Evolutionary conservation across 768 basidiomycete species (phyloP).

Genomic region (Pulveroboletus frians): DNA sequence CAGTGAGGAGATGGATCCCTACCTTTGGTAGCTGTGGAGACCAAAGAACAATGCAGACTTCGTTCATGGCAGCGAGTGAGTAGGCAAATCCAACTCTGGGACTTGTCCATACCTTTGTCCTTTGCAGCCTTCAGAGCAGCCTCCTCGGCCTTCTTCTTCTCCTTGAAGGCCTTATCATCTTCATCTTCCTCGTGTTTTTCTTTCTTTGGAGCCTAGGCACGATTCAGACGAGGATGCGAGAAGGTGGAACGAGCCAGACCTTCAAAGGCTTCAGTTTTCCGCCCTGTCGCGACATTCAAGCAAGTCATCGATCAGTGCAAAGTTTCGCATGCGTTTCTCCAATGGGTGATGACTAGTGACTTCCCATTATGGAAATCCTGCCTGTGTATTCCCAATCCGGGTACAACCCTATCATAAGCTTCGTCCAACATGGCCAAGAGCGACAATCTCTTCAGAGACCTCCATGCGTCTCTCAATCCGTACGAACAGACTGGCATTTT

Average conservation of each 20-base stretch:
- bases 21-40: constrained; percentile 28
- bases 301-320: neutral
- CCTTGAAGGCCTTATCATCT: constrained; percentile 68
- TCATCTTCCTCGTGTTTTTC: constrained; percentile 67
- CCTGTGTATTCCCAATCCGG: no score
- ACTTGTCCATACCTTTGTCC: constrained; percentile 54
- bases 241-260: constrained; percentile 34
- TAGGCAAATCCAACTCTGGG: neutral
- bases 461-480: neutral
- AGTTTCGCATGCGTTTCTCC: constrained; percentile 3
- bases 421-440: neutral
- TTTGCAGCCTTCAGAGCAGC: constrained; percentile 68
- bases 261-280: constrained; percentile 87
- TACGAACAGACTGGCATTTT: neutral
- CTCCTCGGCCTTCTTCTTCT: constrained; percentile 70
- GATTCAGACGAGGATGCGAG: neutral
- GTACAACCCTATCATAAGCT: no score
- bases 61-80: neutral
- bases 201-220: constrained; percentile 75
- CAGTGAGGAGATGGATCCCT: constrained; percentile 1
- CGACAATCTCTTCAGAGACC: neutral
- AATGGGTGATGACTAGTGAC: neutral
- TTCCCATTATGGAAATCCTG: constrained; percentile 3
- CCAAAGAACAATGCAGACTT: neutral
- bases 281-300: constrained; percentile 53